Evolutionary conservation across 768 basidiomycete genomes (phyloP), one percentile per base, ranked within the genome.

Genomic region (Pleurotus eryngii): DNA sequence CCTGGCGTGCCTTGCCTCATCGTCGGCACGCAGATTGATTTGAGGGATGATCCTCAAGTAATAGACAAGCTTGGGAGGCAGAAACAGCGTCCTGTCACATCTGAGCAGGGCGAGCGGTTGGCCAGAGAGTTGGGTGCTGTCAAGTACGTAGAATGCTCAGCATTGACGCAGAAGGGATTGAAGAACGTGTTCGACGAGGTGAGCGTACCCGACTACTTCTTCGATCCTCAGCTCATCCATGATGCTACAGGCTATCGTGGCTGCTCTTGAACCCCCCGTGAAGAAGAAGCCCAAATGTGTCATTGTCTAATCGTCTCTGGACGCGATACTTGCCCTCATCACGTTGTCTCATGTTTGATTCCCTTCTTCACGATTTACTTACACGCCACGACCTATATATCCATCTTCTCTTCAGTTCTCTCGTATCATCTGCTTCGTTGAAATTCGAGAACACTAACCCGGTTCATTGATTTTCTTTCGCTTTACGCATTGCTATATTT

Each of bases 131-230:
- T 99, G 39, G 97, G 97, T 30, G 96, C 96, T 26, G 95, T 98
- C 74, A 99, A 98, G 74, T 99, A 97, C 70, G 95, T 98, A 50
- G 97, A 99, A 76, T 99, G 97, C 76, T 98, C 95, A 56, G 97
- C 97, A 53, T 76, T 99, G 80, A 99, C 96, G 64, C 97, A 99
- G 82, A 94, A 95, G 82, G 97, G 97, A 26, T 75, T 99, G 74
- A 99, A 99, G 90, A 98, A 98, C 73, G 97, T 99, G 60, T 99
- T 99, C 71, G 97, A 99, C 72, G 97, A 99, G 89, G 95, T 92
- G 72, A 70, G 89, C 78, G 7, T n/a, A 42, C 55, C 26, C 56
- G 51, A 56, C 18, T 18, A 3, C 14, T 57, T 22, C 46, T 57
- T 50, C 18, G 50, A 22, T 56, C 54, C 45, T 22, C 48, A 58